Evolutionary conservation across 2,329 filamentous ascomycete species (phyloP).

Genomic region (Aspergillus sp.): DNA sequence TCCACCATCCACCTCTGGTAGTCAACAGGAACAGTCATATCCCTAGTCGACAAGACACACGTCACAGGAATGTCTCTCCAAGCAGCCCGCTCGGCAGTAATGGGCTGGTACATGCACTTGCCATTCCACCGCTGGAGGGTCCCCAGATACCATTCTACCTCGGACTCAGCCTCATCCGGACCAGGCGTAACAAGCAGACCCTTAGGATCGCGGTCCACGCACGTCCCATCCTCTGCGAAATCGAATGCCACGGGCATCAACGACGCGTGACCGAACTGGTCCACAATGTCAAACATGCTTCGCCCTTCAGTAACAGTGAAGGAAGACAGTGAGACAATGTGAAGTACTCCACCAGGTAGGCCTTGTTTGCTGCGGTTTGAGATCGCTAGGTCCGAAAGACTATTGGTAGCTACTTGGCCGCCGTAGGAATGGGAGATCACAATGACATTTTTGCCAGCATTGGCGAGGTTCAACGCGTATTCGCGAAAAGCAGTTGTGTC

Average conservation of each 20-base stretch:
- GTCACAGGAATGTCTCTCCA: constrained; percentile 7
- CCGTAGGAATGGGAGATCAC: constrained; percentile 17
- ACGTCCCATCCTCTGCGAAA: constrained; percentile 4
- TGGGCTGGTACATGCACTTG: neutral
- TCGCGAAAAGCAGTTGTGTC: constrained; percentile 2
- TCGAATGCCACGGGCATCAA: constrained; percentile 11
- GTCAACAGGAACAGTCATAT: constrained; percentile 6
- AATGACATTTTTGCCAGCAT: constrained; percentile 3
- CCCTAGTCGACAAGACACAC: constrained; percentile 2
- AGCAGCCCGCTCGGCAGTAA: neutral
- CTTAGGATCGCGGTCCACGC: neutral
- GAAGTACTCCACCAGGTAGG: neutral
- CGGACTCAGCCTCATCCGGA: neutral
- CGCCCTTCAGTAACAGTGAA: constrained; percentile 4
- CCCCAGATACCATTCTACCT: constrained; percentile 6
- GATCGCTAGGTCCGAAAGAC: neutral
- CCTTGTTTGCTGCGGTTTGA: neutral
- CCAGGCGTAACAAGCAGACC: constrained; percentile 1
- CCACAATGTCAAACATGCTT: constrained; percentile 8
- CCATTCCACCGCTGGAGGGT: constrained; percentile 13
- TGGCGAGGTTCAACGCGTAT: constrained; percentile 2
- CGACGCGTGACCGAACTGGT: neutral
- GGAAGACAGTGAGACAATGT: neutral
- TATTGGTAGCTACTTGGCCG: constrained; percentile 14
- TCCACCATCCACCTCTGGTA: constrained; percentile 12